Base-by-base conservation (phyloP, 139 green algal genomes). In the Ulvella scutata region DNA sequence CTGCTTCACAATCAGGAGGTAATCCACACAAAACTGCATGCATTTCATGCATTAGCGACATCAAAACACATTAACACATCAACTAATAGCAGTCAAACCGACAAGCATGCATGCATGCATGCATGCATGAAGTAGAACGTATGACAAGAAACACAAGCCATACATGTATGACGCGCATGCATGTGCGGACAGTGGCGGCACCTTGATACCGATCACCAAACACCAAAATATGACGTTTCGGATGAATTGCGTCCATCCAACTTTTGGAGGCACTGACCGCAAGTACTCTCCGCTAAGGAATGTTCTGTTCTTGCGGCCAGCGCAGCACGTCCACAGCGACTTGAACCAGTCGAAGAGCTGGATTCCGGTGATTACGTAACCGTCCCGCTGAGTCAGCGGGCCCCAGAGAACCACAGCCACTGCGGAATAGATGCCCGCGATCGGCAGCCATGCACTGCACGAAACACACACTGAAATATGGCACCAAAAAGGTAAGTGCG, bases 1-100 rank as follows among this genome's bases (percentile, higher is more conserved):
- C 51, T 67, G 51, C 51, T 26, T 10, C 34, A 79, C 61, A 1
- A 79, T 72, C 75, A 79, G 38, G 36, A 79, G 59, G 72, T 76
- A 79, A 35, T 79, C 75, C 38, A 39, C 51, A 2, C 73, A 67
- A 31, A 62, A 31, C 23, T 67, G 75, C 33, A 79, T 33, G n/a
- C n/a, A n/a, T n/a, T n/a, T n/a, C n/a, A n/a, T n/a, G n/a, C n/a
- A n/a, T n/a, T n/a, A n/a, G n/a, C n/a, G n/a, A n/a, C n/a, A n/a
- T n/a, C n/a, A n/a, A n/a, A n/a, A n/a, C n/a, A n/a, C n/a, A n/a
- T n/a, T n/a, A n/a, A n/a, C n/a, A n/a, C n/a, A n/a, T n/a, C n/a
- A n/a, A n/a, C n/a, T n/a, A n/a, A n/a, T n/a, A n/a, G n/a, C n/a
- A n/a, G n/a, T n/a, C n/a, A n/a, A n/a, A n/a, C n/a, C n/a, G n/a